Evolutionary conservation across 164 flowering plant genomes (phyloP).

Genomic region (Vitis amurensis): DNA sequence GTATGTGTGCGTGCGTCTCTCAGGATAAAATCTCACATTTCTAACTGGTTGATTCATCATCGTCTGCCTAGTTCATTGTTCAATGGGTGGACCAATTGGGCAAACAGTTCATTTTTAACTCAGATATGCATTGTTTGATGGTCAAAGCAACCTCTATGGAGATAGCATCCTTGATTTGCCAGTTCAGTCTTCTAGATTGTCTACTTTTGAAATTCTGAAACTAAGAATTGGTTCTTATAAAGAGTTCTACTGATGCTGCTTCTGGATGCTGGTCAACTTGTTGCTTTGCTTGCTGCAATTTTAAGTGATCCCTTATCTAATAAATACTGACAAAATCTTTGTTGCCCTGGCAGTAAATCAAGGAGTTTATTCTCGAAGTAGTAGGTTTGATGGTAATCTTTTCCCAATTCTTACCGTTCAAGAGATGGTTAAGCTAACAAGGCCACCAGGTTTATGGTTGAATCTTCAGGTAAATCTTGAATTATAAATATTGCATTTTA

Average conservation of each 20-base stretch:
- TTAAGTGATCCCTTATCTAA: neutral
- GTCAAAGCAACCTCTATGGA: neutral
- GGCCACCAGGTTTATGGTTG: slow-evolving; percentile 68
- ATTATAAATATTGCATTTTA: neutral
- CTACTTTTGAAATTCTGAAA: neutral
- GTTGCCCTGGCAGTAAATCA: slow-evolving; percentile 52
- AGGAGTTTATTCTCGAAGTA: slow-evolving; percentile 51
- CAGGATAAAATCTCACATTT: too few species aligned
- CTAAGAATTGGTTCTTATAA: neutral
- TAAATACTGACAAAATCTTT: slow-evolving; percentile 9
- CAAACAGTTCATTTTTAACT: too few species aligned
- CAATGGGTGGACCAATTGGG: too few species aligned
- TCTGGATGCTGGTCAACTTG: neutral
- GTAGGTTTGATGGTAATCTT: slow-evolving; percentile 40
- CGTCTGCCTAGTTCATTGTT: too few species aligned
- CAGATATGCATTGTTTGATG: neutral
- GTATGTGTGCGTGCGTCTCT: too few species aligned
- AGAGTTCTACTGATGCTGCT: neutral
- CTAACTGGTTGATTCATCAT: too few species aligned
- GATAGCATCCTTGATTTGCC: neutral
- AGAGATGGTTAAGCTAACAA: slow-evolving; percentile 27
- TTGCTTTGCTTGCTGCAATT: neutral
- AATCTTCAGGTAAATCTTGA: slow-evolving; percentile 65
- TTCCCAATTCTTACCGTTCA: slow-evolving; percentile 44
- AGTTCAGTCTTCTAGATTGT: neutral